Evolutionary conservation across 1,139 yeast genomes (phyloP).

Genomic region (Cylindricascospora bacillispora): DNA sequence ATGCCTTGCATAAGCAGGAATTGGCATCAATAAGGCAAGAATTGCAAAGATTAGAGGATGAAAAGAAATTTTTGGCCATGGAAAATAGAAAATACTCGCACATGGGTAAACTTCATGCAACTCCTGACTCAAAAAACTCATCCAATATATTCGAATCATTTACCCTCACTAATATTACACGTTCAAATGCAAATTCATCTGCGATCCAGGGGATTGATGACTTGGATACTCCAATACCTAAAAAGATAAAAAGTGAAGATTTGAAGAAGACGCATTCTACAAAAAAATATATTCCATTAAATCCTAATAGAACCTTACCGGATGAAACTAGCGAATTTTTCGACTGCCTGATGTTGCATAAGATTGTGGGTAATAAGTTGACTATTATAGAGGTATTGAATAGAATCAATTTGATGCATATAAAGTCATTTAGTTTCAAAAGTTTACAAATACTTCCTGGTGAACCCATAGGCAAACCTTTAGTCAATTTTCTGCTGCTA

Average conservation of each 20-base stretch:
- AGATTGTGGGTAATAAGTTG: constrained; percentile 37
- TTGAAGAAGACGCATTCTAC: constrained; percentile 16
- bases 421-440: constrained; percentile 25
- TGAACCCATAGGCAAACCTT: constrained; percentile 22
- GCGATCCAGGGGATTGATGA: background rate
- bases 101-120: constrained; percentile 5
- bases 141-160: constrained; percentile 3
- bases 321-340: constrained; percentile 32
- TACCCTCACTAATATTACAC: too few relatives aligned
- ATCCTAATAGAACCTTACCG: constrained; percentile 11
- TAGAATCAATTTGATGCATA: constrained; percentile 31
- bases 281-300: constrained; percentile 15
- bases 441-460: constrained; percentile 25
- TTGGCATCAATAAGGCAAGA: constrained; percentile 32
- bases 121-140: constrained; percentile 5
- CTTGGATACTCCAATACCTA: constrained; percentile 4
- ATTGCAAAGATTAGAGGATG: constrained; percentile 52
- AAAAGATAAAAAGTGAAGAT: constrained; percentile 6
- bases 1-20: constrained; percentile 34
- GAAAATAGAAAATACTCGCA: constrained; percentile 26
- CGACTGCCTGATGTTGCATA: constrained; percentile 28
- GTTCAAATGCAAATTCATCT: constrained; percentile 1
- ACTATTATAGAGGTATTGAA: constrained; percentile 40
- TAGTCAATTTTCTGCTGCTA: constrained; percentile 9
- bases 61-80: constrained; percentile 46